Conservation (phyloP, 441 rosid species). For the Populus hybrid region DNA sequence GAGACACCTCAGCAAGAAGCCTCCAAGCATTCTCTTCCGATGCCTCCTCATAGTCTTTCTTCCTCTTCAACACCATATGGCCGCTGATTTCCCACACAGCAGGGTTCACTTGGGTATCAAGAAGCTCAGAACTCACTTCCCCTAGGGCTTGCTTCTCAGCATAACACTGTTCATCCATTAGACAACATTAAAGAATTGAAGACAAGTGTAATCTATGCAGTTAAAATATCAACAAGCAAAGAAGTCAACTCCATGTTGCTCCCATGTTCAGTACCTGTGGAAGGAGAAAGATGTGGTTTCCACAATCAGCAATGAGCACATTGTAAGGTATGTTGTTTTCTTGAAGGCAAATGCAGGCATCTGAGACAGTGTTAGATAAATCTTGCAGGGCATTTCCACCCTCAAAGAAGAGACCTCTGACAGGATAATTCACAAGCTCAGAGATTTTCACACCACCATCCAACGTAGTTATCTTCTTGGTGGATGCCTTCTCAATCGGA, state of each 20-base stretch:
- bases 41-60: constrained; percentile 82
- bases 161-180: constrained; percentile 58
- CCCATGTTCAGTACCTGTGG: constrained; percentile 67
- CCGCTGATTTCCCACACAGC: constrained; percentile 99
- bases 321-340: constrained; percentile 89
- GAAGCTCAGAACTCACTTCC: constrained; percentile 74
- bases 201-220: not conserved
- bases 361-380: constrained; percentile 62
- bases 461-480: constrained; percentile 49
- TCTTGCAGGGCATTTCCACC: constrained; percentile 60
- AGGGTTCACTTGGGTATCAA: constrained; percentile 96
- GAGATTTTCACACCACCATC: constrained; percentile 57
- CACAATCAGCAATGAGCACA: constrained; percentile 78
- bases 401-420: constrained; percentile 83
- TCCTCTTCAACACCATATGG: constrained; percentile 94
- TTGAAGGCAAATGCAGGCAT: constrained; percentile 83
- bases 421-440: constrained; percentile 73
- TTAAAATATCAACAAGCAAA: not conserved
- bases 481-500: constrained; percentile 83
- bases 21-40: constrained; percentile 92
- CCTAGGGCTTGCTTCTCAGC: constrained; percentile 99
- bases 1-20: constrained; percentile 88
- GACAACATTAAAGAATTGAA: not conserved
- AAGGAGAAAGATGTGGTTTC: constrained; percentile 71
- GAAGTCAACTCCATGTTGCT: not conserved